These are phyloP conservation scores for Aureobasidium lini DNA, from an alignment of 2,329 filamentous ascomycete genomes.

Conservation along the genomic window DNA sequence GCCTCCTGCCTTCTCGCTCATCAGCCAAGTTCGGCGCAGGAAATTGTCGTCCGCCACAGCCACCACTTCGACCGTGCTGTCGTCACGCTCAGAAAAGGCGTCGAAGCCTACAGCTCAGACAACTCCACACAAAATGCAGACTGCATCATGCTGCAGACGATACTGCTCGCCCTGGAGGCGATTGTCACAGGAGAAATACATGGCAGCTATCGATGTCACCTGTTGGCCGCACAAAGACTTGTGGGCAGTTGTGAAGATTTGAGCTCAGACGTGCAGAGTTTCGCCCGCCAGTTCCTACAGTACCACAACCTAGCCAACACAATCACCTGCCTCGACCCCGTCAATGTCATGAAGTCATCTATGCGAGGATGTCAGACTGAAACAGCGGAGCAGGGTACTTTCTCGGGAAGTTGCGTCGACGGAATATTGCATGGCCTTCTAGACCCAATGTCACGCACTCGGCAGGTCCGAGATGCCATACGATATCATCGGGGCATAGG, in stretches of 20 bases:
- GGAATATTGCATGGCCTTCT: slow-evolving; percentile 46
- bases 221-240: slow-evolving; percentile 66
- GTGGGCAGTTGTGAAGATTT: slow-evolving; percentile 47
- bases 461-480: slow-evolving; percentile 66
- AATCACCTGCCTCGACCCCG: slow-evolving; percentile 45
- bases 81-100: slow-evolving; percentile 19
- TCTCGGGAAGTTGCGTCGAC: background rate
- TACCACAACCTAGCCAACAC: slow-evolving; percentile 63
- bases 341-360: slow-evolving; percentile 17
- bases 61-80: slow-evolving; percentile 44
- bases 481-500: slow-evolving; percentile 56
- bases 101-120: slow-evolving; percentile 14
- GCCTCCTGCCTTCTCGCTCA: slow-evolving; percentile 62
- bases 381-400: slow-evolving; percentile 34
- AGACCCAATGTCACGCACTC: slow-evolving; percentile 69
- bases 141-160: slow-evolving; percentile 54
- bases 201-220: slow-evolving; percentile 72
- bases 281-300: slow-evolving; percentile 70
- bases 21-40: slow-evolving; percentile 36
- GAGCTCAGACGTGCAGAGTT: slow-evolving; percentile 64
- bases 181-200: slow-evolving; percentile 52
- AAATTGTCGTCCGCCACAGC: slow-evolving; percentile 47
- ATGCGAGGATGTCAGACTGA: slow-evolving; percentile 21
- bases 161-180: slow-evolving; percentile 53
- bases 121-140: slow-evolving; percentile 24